Evolutionary conservation across 108 stramenopile species (phyloP).

Genomic region (Cyclotella sp.): DNA sequence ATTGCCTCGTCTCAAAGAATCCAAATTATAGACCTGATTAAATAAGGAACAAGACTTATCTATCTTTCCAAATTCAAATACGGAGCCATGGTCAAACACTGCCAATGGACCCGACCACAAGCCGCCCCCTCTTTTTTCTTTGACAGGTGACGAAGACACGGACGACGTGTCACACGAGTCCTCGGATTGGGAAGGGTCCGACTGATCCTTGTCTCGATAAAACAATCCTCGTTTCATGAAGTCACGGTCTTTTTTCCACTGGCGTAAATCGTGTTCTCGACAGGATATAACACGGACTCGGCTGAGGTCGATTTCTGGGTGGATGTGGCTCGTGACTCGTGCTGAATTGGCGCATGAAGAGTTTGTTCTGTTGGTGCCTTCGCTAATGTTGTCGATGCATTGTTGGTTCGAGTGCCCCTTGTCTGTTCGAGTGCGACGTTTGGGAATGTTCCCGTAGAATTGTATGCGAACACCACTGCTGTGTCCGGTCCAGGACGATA

Average conservation of each 20-base stretch:
- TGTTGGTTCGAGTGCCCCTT: background rate
- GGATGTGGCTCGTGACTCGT: background rate
- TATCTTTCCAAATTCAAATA: background rate
- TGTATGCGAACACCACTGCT: background rate
- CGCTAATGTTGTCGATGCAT: background rate
- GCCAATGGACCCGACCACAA: slow-evolving; percentile 2
- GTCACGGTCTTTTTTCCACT: background rate
- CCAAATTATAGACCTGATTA: background rate
- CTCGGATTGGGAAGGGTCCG: slow-evolving; percentile 4
- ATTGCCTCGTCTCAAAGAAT: background rate
- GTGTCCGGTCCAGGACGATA: background rate
- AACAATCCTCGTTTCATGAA: background rate
- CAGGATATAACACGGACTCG: background rate
- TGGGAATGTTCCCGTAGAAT: slow-evolving; percentile 2
- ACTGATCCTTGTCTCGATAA: background rate
- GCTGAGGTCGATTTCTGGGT: slow-evolving; percentile 7
- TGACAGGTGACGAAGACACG: background rate
- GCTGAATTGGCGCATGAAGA: background rate
- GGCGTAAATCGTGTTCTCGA: background rate
- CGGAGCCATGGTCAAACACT: background rate
- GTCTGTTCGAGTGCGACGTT: background rate
- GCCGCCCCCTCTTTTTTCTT: background rate
- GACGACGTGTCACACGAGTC: background rate
- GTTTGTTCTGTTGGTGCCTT: background rate
- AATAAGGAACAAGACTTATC: background rate